phyloP scores from a whole-genome alignment of 768 basidiomycete genomes.

The Termitomyces sp. region DNA sequence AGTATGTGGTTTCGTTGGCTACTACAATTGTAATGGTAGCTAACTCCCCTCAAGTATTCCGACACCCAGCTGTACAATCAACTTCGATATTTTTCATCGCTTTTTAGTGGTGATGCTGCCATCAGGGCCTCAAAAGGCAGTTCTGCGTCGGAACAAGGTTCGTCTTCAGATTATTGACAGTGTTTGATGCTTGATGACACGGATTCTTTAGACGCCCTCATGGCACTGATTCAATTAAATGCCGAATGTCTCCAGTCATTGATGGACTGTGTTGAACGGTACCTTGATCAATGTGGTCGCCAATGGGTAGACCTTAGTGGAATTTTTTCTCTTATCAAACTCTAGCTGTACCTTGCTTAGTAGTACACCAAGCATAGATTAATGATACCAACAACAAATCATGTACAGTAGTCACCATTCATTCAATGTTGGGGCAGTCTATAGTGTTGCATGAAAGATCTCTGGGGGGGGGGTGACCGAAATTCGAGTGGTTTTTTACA shows the following conservation, averaged over 20 bases:
- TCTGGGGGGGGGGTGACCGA: no score
- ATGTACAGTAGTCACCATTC: no score
- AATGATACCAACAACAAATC: no score
- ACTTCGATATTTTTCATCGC: conserved; percentile 73
- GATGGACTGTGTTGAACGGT: conserved; percentile 62
- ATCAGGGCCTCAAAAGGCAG: conserved; percentile 49
- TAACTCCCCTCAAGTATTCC: conserved; percentile 10
- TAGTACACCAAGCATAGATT: background rate
- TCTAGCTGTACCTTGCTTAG: conserved; percentile 27
- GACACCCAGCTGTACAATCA: conserved; percentile 85
- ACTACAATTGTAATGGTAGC: background rate
- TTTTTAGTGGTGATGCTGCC: conserved; percentile 76
- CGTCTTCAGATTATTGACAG: conserved; percentile 7
- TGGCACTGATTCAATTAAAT: conserved; percentile 50
- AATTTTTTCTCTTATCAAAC: conserved; percentile 82
- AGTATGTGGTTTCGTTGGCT: conserved; percentile 41
- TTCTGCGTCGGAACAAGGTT: conserved; percentile 34
- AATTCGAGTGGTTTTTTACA: no score
- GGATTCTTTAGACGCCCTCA: conserved; percentile 51
- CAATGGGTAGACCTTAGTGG: conserved; percentile 82
- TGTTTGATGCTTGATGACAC: background rate
- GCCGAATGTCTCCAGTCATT: conserved; percentile 49
- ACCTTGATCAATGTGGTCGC: conserved; percentile 85
- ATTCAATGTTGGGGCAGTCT: no score
- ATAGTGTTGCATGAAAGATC: no score